These are phyloP conservation scores for Suhomyces chickasaworum DNA, from an alignment of 1,139 yeast genomes.

Conservation along the genomic window DNA sequence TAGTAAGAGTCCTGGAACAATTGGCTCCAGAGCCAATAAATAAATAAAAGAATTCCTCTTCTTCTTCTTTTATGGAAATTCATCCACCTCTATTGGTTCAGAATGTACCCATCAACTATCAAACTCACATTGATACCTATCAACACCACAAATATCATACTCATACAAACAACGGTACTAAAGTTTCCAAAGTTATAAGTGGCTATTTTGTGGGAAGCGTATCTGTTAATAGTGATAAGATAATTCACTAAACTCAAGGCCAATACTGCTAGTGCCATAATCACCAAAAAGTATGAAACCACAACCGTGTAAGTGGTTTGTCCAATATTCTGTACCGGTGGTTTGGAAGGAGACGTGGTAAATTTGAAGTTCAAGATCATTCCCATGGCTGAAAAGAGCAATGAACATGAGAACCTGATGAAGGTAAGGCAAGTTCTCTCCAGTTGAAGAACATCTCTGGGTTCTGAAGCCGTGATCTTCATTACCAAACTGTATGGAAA, in stretches of 20 bases:
- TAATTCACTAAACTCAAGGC: constrained; percentile 48
- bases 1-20: too few relatives aligned
- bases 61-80: too few relatives aligned
- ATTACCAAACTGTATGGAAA: constrained; percentile 34
- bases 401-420: constrained; percentile 51
- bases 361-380: constrained; percentile 53
- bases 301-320: constrained; percentile 30
- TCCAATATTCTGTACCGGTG: constrained; percentile 11
- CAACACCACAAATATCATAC: constrained; percentile 42
- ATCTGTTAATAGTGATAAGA: constrained; percentile 47
- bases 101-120: constrained; percentile 42
- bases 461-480: constrained; percentile 53
- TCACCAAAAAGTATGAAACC: constrained; percentile 42
- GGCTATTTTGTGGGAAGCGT: constrained; percentile 44
- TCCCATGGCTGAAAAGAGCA: constrained; percentile 55
- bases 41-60: too few relatives aligned
- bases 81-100: constrained; percentile 16
- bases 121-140: constrained; percentile 47
- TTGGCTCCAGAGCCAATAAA: too few relatives aligned
- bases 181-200: constrained; percentile 42
- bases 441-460: constrained; percentile 62
- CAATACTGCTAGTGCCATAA: constrained; percentile 43
- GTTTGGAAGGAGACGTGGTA: constrained; percentile 29
- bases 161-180: constrained; percentile 42
- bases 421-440: constrained; percentile 60